A percentile compares a stretch with the other conserved stretches of the same genome.
Conservation (phyloP, 345 rosid species). For the Hibiscus trionum region DNA sequence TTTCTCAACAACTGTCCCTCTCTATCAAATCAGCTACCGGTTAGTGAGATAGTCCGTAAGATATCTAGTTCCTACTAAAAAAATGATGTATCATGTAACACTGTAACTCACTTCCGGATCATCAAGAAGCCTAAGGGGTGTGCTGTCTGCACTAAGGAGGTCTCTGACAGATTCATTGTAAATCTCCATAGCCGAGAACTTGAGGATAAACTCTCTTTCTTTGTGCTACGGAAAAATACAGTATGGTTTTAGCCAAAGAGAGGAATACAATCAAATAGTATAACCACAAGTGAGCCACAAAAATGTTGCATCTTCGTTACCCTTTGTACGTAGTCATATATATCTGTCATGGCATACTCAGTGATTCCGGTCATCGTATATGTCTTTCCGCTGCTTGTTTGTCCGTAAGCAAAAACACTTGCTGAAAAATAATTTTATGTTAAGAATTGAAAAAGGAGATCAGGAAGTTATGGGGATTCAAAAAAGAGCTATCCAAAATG, state of each 20-base stretch:
- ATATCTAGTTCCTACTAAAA: conserved; percentile 6
- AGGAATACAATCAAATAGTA: neutral
- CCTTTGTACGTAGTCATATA: conserved; percentile 65
- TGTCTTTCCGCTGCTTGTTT: conserved; percentile 96
- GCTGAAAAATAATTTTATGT: conserved; percentile 42
- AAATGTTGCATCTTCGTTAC: conserved; percentile 26
- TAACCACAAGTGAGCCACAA: neutral
- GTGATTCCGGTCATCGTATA: conserved; percentile 89
- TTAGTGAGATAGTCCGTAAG: conserved; percentile 14
- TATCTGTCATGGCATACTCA: conserved; percentile 64
- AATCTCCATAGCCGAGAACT: conserved; percentile 91
- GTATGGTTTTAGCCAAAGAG: conserved; percentile 3
- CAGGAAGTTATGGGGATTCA: neutral
- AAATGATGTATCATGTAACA: neutral
- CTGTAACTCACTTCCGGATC: conserved; percentile 76
- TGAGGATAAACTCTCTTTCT: conserved; percentile 69
- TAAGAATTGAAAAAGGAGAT: neutral
- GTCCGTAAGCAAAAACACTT: conserved; percentile 94
- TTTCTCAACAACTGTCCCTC: conserved; percentile 87
- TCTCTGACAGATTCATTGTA: conserved; percentile 95
- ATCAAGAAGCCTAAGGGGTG: conserved; percentile 81
- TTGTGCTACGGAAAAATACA: conserved; percentile 46
- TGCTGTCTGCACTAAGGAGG: conserved; percentile 59
- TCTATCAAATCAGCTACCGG: conserved; percentile 35
- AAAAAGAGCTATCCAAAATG: neutral